These are phyloP conservation scores for Dentipellis sp. DNA, from an alignment of 768 basidiomycete species.

Conservation along the genomic window DNA sequence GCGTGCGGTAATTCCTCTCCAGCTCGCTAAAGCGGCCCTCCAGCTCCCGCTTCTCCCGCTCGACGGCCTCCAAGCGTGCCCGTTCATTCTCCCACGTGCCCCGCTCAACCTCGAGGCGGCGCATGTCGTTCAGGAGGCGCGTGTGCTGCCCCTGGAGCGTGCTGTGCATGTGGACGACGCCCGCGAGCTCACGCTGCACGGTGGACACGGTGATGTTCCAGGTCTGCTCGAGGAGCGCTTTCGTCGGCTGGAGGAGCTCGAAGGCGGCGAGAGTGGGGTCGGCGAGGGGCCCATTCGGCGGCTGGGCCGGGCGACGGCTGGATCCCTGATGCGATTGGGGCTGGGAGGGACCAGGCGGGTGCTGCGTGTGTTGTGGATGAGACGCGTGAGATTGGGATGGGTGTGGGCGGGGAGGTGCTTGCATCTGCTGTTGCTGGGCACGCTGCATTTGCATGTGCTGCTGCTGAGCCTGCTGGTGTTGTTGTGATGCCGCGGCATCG, in stretches of 20 bases:
- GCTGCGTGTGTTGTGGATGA: not conserved
- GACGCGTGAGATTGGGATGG: not conserved
- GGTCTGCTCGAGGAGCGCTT: conserved; percentile 9
- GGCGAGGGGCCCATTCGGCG: not conserved
- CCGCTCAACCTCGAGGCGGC: conserved; percentile 3
- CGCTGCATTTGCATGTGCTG: not conserved
- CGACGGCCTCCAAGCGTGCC: too few species aligned
- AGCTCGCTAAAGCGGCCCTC: too few species aligned
- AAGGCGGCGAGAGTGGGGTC: conserved; percentile 3
- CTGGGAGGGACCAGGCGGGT: not conserved
- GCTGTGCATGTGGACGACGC: not conserved
- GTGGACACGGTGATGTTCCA: conserved; percentile 6
- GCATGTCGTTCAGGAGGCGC: not conserved
- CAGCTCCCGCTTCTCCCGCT: too few species aligned
- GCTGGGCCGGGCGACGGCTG: not conserved
- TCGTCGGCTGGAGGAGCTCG: conserved; percentile 9
- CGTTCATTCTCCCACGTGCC: not conserved
- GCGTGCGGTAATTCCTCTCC: too few species aligned
- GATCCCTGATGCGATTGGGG: not conserved
- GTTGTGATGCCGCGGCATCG: too few species aligned
- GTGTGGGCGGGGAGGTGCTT: not conserved
- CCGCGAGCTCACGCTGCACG: conserved; percentile 3
- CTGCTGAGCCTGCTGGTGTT: not conserved
- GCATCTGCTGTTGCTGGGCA: not conserved
- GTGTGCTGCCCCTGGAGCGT: conserved; percentile 1